Conservation (phyloP, 169 alveolate genomes). For the Cryptosporidium sp. region DNA sequence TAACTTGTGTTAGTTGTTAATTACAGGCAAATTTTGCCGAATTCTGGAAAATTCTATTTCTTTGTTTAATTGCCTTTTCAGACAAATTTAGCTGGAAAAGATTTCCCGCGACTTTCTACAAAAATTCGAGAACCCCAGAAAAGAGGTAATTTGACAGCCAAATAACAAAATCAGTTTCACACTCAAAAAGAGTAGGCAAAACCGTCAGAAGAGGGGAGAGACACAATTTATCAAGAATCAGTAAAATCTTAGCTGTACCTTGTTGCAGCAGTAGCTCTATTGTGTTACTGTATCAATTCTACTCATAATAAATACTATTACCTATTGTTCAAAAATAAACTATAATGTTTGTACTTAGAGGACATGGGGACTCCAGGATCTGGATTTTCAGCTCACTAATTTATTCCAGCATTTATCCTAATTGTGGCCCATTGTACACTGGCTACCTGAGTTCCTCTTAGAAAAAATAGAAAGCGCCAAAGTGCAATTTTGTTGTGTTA, state of each 20-base stretch:
- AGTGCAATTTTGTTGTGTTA: not conserved
- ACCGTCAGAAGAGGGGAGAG: not conserved
- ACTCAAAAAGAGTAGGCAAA: no score
- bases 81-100: not conserved
- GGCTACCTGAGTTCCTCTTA: not conserved
- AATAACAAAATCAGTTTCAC: not conserved
- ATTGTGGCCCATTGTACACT: not conserved
- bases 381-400: not conserved
- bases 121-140: constrained; percentile 30
- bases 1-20: not conserved
- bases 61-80: constrained; percentile 1
- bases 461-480: not conserved
- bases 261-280: not conserved
- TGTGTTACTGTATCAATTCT: not conserved
- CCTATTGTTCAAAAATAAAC: not conserved
- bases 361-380: not conserved
- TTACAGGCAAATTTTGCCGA: constrained; percentile 1
- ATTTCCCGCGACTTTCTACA: constrained; percentile 32
- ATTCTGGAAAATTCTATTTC: not conserved
- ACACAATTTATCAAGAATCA: not conserved
- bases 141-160: not conserved
- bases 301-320: not conserved
- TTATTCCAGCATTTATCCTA: not conserved
- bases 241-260: not conserved
- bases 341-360: not conserved